Conservation (phyloP, 768 basidiomycete genomes). For the Mycena pura region DNA sequence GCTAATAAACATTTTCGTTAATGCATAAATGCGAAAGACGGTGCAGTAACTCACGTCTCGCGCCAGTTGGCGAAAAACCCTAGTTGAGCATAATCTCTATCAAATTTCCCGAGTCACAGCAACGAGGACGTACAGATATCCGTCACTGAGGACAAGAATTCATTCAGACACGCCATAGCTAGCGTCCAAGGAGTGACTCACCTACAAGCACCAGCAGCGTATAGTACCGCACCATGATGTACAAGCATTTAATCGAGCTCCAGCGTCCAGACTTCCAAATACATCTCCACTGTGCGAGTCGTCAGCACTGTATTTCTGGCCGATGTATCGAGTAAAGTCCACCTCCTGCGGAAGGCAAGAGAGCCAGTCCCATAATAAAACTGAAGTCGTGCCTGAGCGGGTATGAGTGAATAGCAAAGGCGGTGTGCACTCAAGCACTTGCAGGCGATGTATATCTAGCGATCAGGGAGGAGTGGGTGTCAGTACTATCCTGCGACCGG, state of each 20-base stretch:
- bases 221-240: constrained; percentile 25
- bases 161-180: background rate
- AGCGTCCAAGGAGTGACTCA: background rate
- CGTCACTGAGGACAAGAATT: constrained; percentile 9
- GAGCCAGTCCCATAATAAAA: constrained; percentile 28
- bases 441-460: constrained; percentile 27
- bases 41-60: constrained; percentile 25
- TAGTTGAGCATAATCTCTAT: background rate
- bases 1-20: background rate
- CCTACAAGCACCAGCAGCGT: constrained; percentile 24
- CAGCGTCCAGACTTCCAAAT: constrained; percentile 22
- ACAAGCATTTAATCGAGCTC: constrained; percentile 20
- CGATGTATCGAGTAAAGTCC: background rate
- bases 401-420: background rate
- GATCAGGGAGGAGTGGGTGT: background rate
- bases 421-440: background rate
- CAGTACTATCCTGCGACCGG: background rate
- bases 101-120: background rate
- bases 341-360: constrained; percentile 28
- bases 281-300: constrained; percentile 7
- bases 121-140: constrained; percentile 20
- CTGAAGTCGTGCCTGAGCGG: constrained; percentile 20
- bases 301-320: background rate
- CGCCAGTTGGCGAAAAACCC: constrained; percentile 27
- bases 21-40: too few species aligned